Evolutionary conservation across 139 green algal genomes (phyloP).

Genomic region (Volvox africanus): DNA sequence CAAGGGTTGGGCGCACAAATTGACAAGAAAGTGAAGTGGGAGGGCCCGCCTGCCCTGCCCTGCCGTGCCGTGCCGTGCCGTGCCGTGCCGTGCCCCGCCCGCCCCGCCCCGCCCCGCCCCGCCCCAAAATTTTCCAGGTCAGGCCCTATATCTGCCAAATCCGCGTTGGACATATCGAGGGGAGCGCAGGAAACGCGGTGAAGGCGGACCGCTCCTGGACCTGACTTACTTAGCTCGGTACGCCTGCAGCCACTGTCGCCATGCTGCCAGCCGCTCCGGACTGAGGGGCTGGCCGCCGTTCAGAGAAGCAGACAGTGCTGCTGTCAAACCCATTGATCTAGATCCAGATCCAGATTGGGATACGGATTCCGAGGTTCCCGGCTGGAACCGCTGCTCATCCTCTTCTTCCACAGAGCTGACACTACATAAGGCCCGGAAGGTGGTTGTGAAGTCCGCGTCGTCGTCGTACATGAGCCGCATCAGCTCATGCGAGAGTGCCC

Average conservation of each 20-base stretch:
- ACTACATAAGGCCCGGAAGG: conserved; percentile 55
- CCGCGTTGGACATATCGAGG: background rate
- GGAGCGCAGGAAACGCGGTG: background rate
- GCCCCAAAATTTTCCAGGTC: too few species aligned
- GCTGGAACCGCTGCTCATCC: background rate
- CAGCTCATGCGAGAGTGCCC: conserved; percentile 62
- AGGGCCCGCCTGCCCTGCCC: too few species aligned
- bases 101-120: too few species aligned
- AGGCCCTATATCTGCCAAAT: too few species aligned
- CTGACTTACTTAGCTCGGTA: conserved; percentile 58
- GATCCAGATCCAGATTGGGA: background rate
- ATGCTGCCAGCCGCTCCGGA: conserved; percentile 63
- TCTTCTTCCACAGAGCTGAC: background rate
- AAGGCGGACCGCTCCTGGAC: background rate
- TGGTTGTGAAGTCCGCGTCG: conserved; percentile 88
- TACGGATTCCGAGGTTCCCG: background rate
- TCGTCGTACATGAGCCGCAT: conserved; percentile 76
- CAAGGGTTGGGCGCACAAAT: background rate
- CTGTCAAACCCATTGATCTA: conserved; percentile 27
- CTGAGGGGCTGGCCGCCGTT: conserved; percentile 7
- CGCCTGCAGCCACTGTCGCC: conserved; percentile 73
- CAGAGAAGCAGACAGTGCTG: conserved; percentile 26
- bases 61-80: too few species aligned
- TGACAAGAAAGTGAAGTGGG: background rate
- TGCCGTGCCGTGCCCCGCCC: too few species aligned